These are phyloP conservation scores for Echinosophora koreensis DNA, from an alignment of 306 rosid species.

Conservation along the genomic window DNA sequence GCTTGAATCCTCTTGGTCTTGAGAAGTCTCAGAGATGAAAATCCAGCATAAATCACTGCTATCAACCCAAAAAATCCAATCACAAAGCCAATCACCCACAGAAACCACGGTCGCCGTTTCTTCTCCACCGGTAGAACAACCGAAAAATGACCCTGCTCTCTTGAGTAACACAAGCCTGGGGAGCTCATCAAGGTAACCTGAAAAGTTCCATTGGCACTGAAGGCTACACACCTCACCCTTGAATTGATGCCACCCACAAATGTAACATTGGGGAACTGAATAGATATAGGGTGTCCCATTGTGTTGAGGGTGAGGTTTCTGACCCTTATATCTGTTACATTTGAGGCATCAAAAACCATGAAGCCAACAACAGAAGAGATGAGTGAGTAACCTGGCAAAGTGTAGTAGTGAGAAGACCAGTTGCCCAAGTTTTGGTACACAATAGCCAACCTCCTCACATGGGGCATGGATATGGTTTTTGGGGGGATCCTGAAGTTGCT, in stretches of 20 bases:
- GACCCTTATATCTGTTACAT: slow-evolving; percentile 51
- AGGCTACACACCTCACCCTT: slow-evolving; percentile 61
- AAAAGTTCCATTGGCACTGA: slow-evolving; percentile 62
- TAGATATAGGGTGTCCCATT: slow-evolving; percentile 64
- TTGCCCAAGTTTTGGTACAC: slow-evolving; percentile 80
- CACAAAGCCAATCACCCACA: slow-evolving; percentile 65
- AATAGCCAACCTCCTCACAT: slow-evolving; percentile 74
- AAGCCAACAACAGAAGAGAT: slow-evolving; percentile 80
- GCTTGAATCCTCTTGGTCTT: slow-evolving; percentile 69
- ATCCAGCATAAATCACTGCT: slow-evolving; percentile 55
- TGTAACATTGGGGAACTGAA: slow-evolving; percentile 57
- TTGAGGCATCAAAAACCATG: slow-evolving; percentile 80
- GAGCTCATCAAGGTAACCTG: slow-evolving; percentile 59
- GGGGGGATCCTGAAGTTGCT: slow-evolving; percentile 75
- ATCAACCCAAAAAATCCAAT: slow-evolving; percentile 59
- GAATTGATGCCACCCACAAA: slow-evolving; percentile 45
- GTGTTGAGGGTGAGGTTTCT: slow-evolving; percentile 65
- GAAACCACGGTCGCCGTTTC: slow-evolving; percentile 52
- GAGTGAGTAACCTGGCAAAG: slow-evolving; percentile 66
- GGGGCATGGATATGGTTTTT: slow-evolving; percentile 73
- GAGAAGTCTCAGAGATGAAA: slow-evolving; percentile 51
- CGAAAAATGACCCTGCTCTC: slow-evolving; percentile 72
- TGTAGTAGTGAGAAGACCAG: slow-evolving; percentile 71
- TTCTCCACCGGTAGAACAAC: slow-evolving; percentile 60
- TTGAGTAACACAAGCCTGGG: slow-evolving; percentile 59